Base-by-base conservation (phyloP, 495 filamentous ascomycete species). In the Xylaria cubensis region DNA sequence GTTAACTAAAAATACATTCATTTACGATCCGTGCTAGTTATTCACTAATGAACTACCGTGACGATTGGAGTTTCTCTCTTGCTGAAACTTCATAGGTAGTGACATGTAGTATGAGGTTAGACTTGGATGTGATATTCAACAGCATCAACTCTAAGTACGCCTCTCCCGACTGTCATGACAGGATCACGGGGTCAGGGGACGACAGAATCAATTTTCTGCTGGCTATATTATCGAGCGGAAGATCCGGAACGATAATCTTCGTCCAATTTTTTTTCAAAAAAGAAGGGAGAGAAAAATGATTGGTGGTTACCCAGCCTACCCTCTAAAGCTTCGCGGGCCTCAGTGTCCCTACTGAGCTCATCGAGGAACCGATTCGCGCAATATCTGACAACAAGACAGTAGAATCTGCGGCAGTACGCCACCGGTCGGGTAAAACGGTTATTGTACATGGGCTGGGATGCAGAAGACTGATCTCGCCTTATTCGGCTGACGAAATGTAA, bases 361-460 rank as follows among this genome's bases (percentile, higher is more conserved):
- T 39, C 9, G 12, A 51, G 64, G 36, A 32, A 21, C 32, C 4
- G 29, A 36, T 53, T 48, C 26, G 46, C n/a, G 29, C 36, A 34
- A 50, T 39, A 46, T 44, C 44, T 34, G 44, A 36, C 53, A 42
- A 69, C 19, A 62, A 50, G 42, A 62, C 26, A 50, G 67, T 41
- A 41, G 29, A 36, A 39, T 2, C 17, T 17, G 51, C 53, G 39
- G 56, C 29, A 51, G 67, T 29, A 36, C 50, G 65, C 50, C 50
- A 67, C 64, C 21, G 29, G 53, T 69, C 67, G 67, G 67, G 24
- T 69, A 69, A 69, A 69, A 69, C 67, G 67, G 67, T 69, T 69
- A 69, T 59, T 69, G 10, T 61, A 59, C 32, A 17, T 69, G 39
- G 24, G 53, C 48, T 69, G 41, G 53, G 53, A 41, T 51, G 53